These are phyloP conservation scores for Chlorella sp. DNA, from an alignment of 139 green algal species.

Conservation along the genomic window DNA sequence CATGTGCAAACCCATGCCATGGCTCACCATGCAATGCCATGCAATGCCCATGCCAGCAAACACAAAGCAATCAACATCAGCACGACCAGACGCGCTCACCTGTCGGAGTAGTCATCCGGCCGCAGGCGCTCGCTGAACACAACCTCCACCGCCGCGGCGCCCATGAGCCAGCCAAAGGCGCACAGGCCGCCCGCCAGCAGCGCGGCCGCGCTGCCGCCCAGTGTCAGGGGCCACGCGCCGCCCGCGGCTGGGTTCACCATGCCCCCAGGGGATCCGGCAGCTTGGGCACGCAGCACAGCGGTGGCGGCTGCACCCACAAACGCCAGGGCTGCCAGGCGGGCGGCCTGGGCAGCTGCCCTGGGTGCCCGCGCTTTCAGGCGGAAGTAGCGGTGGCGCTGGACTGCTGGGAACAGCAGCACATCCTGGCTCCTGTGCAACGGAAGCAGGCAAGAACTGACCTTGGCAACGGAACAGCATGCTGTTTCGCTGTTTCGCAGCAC, in stretches of 20 bases:
- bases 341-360: not conserved
- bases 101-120: slow-evolving; percentile 39
- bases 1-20: too few species aligned
- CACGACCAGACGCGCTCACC: too few species aligned
- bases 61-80: too few species aligned
- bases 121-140: slow-evolving; percentile 55
- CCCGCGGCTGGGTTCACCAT: too few species aligned
- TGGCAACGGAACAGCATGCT: too few species aligned
- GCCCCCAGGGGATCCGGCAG: not conserved
- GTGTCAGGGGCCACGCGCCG: not conserved
- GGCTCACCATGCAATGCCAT: too few species aligned
- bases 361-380: slow-evolving; percentile 48
- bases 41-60: too few species aligned
- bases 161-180: slow-evolving; percentile 21
- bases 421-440: slow-evolving; percentile 60
- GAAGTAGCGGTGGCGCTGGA: slow-evolving; percentile 62
- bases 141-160: slow-evolving; percentile 41
- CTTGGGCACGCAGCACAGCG: not conserved
- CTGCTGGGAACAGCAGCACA: slow-evolving; percentile 49
- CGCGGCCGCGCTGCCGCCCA: not conserved
- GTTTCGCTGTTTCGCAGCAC: too few species aligned
- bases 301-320: not conserved
- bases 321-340: slow-evolving; percentile 3
- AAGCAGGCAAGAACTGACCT: not conserved
- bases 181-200: slow-evolving; percentile 19